Evolutionary conservation across 2,329 filamentous ascomycete genomes (phyloP).

Genomic region (Gremmenia infestans): DNA sequence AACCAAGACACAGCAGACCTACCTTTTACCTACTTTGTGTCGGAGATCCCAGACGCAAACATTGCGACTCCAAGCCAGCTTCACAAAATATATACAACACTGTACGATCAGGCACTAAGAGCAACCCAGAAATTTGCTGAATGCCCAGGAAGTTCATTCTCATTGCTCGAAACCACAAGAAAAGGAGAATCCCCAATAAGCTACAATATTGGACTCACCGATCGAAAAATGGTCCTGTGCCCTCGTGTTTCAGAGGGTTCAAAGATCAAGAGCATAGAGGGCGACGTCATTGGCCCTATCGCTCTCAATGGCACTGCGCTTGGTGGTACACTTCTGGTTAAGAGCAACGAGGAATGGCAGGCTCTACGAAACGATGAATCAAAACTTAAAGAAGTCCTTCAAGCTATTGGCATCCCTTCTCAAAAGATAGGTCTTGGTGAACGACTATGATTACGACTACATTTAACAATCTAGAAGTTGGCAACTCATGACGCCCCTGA

Average conservation of each 20-base stretch:
- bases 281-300: constrained; percentile 24
- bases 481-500: neutral
- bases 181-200: constrained; percentile 44
- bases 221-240: constrained; percentile 46
- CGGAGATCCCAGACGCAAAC: constrained; percentile 9
- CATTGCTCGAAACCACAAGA: neutral
- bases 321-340: constrained; percentile 59
- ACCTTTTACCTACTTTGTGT: constrained; percentile 30
- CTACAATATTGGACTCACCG: constrained; percentile 60
- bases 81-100: constrained; percentile 21
- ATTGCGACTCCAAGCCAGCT: constrained; percentile 17
- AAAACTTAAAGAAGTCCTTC: constrained; percentile 38
- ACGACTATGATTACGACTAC: neutral
- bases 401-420: constrained; percentile 23
- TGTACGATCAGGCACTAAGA: constrained; percentile 23
- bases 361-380: constrained; percentile 40
- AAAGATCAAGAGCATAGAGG: constrained; percentile 15
- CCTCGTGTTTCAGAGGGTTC: constrained; percentile 50
- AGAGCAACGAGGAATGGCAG: constrained; percentile 53
- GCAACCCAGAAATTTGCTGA: neutral
- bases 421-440: constrained; percentile 1
- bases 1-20: constrained; percentile 16
- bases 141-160: neutral
- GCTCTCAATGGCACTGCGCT: constrained; percentile 59
- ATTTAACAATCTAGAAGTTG: neutral